Evolutionary conservation across 495 filamentous ascomycete species (phyloP).

Genomic region (Penicillium psychrofluorescens): DNA sequence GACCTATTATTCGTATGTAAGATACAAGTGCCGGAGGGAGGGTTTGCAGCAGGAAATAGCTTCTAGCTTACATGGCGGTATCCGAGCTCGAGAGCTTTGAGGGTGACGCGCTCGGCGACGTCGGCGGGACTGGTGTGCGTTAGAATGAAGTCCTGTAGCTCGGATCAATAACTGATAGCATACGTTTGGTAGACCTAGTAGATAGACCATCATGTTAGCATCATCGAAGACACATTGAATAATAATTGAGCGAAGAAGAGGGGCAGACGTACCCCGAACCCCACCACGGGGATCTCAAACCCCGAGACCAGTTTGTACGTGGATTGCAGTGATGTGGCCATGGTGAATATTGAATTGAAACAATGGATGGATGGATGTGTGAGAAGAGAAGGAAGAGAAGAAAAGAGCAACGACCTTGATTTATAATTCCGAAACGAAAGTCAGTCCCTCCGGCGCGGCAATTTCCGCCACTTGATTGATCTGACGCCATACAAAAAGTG

Average conservation of each 20-base stretch:
- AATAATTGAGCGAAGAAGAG: neutral
- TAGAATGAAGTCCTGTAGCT: neutral
- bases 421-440: no score
- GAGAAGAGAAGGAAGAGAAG: no score
- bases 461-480: no score
- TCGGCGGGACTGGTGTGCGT: constrained; percentile 37
- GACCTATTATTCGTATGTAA: constrained; percentile 23
- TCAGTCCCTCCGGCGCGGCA: no score
- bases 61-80: constrained; percentile 57
- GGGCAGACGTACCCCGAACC: constrained; percentile 56
- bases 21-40: neutral
- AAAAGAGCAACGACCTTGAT: no score
- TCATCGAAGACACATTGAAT: neutral
- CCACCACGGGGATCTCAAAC: constrained; percentile 67
- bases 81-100: constrained; percentile 59
- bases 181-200: constrained; percentile 70
- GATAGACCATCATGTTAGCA: constrained; percentile 2
- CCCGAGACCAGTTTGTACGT: constrained; percentile 67
- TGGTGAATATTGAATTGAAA: constrained; percentile 14
- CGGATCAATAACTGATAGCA: constrained; percentile 3
- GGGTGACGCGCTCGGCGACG: constrained; percentile 47
- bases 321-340: constrained; percentile 58
- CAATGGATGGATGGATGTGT: no score
- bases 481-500: no score
- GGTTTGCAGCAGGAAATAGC: neutral